Evolutionary conservation across 768 basidiomycete species (phyloP), one percentile per base, ranked within the genome.

Genomic region (Ephemerocybe angulata): DNA sequence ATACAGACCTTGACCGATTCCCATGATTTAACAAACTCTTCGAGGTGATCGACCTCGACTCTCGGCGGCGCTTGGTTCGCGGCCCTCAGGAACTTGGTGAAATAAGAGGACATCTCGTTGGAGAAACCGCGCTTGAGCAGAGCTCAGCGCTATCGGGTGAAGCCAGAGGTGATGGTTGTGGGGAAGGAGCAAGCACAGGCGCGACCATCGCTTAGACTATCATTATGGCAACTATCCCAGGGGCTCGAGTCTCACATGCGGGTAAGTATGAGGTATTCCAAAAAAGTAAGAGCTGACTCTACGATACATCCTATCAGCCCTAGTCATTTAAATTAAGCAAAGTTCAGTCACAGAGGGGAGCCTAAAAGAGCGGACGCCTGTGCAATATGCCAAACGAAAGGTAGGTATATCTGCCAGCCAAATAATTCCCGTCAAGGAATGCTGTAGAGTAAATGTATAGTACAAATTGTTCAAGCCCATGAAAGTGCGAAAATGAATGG

Each of bases 1-100:
- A 33, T 19, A 57, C 71, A 42, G 42, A 88, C 90, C 77, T 88
- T 86, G 70, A 92, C 77, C 37, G 77, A 67, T 57, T 76, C 77
- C 90, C 90, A 93, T 58, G 90, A 88, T 58, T 71, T 81, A 60
- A 83, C 80, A 65, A 93, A 92, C 60, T 90, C 88, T 31, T 77
- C 79, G 17, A 84, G 79, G 70, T 84, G 82, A 65, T 93, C 90
- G 19, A 84, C 74, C 40, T 74, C 68, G 0, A 72, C 66, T 64
- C 85, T 89, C 55, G 79, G 58, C 61, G 68, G 24, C 62, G 74
- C 58, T 72, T 83, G 70, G 56, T 58, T 63, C 30, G 74, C 56
- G 63, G 73, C 63, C 70, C 75, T 65, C 65, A 93, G 74, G 64
- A 92, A 91, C 65, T 89, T 90, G 50, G 88, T 87, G 65, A 93